Base-by-base conservation (phyloP, 2,329 filamentous ascomycete genomes). In the Aspergillus fischeri region DNA sequence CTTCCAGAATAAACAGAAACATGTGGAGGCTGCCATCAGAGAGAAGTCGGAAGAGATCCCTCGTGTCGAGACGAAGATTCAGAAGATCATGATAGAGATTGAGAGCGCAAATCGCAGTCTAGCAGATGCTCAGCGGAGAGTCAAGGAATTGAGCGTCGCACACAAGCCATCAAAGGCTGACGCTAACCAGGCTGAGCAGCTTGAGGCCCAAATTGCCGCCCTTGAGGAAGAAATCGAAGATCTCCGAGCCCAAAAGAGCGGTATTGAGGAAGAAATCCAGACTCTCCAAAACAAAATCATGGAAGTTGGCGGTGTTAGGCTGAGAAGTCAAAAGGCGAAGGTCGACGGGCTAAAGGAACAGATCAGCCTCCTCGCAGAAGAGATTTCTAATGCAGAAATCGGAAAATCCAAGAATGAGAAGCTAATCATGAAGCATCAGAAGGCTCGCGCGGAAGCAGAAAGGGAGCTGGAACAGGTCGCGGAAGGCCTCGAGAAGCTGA, bases 251-350 rank as follows among this genome's bases (percentile, higher is more conserved):
- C 91, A 97, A 75, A 97, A 90, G n/a, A 85, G 90, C 1, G 94
- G 88, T 49, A 86, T 96, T 8, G 94, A 99, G 71, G 87, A 88
- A 27, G 94, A 97, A 74, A 97, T 99, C 75, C 93, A 96, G 76
- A 83, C 83, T 21, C 81, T 99, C 1, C 93, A 99, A 71, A 88
- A 94, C 81, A 96, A 92, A 80, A 99, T 99, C 69, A 97, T 99
- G 94, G 89, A 97, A 74, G 88, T 96, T 61, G 94, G 94, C 69
- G 94, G 94, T 75, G 92, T 97, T 68, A 92, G 91, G 75, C 85
- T 99, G 20, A 88, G 94, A 55, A 85, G 88, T 20, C 93, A 99
- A 72, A 92, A 94, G 66, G 87, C 91, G 60, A 95, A 90, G 79
- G 92, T 99, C 35, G 93, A 97, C 70, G 84, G 87, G 6, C 79